Conservation (phyloP, 2,329 filamentous ascomycete species). For the Cladosporium sp. region DNA sequence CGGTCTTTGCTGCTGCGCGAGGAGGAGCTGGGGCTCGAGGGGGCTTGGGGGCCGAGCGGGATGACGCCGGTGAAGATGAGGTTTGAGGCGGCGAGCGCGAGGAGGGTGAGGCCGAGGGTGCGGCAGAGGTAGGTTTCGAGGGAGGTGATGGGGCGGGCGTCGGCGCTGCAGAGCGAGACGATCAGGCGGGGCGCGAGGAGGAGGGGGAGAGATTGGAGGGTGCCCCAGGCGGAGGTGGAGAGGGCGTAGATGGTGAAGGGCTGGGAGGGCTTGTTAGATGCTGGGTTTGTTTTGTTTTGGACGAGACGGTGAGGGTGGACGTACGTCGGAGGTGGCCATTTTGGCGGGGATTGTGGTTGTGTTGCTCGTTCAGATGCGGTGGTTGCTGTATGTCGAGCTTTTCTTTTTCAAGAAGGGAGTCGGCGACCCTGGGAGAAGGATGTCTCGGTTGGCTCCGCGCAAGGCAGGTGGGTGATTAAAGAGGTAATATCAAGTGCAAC, state of each 20-base stretch:
- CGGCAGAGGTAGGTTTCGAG: constrained; percentile 70
- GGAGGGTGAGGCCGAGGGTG: constrained; percentile 60
- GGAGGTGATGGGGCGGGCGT: constrained; percentile 49
- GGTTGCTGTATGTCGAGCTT: neutral
- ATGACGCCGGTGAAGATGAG: constrained; percentile 65
- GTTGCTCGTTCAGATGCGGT: neutral
- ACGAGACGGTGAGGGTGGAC: neutral
- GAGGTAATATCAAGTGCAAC: neutral
- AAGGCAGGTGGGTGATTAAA: neutral
- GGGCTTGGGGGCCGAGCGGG: constrained; percentile 44
- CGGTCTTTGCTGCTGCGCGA: constrained; percentile 5
- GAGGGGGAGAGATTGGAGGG: constrained; percentile 46
- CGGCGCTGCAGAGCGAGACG: constrained; percentile 52
- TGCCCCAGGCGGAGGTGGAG: constrained; percentile 38
- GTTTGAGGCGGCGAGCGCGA: constrained; percentile 58
- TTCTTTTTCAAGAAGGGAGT: neutral
- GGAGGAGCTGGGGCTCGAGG: neutral
- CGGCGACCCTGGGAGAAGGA: neutral
- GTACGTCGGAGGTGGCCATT: constrained; percentile 8
- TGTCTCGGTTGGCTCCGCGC: neutral
- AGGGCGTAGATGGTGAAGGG: constrained; percentile 40
- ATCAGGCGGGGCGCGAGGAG: constrained; percentile 57
- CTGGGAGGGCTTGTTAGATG: constrained; percentile 19
- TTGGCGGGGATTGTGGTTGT: neutral
- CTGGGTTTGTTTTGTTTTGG: neutral